Base-by-base conservation (phyloP, 139 green algal genomes). In the Auxenochlorella pyrenoidosa region DNA sequence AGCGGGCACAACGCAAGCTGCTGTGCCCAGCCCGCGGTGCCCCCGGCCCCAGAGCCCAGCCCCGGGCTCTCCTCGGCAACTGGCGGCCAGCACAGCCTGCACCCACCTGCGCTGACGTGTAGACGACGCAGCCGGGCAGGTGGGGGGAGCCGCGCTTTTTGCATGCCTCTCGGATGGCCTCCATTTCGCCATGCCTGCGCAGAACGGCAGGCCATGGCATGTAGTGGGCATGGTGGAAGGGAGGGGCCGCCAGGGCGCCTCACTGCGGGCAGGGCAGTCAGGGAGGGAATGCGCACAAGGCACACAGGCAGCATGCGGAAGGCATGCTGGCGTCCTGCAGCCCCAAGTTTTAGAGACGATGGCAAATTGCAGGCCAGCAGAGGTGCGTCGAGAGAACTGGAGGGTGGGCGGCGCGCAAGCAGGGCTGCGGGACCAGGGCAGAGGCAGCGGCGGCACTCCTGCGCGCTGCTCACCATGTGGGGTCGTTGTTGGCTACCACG, bases 401-500 rank as follows among this genome's bases (percentile, higher is more conserved):
- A n/a, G n/a, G n/a, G n/a, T n/a, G n/a, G n/a, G n/a, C n/a, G n/a
- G n/a, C n/a, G n/a, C n/a, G n/a, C n/a, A n/a, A n/a, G n/a, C n/a
- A n/a, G 10, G 16, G 54, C 54, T 8, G 54, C 54, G 16, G 54
- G 47, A 54, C 47, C 6, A 68, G 24, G 60, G 21, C 60, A 30
- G 12, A 32, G n/a, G 68, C 32, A 26, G n/a, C 32, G 68, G 68
- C 32, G 3, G 68, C n/a, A 43, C 32, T n/a, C 2, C 72, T 78
- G 72, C 72, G 0, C 72, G 19, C 26, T 40, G 41, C 90, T 87
- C 82, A 90, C 88, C 88, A 93, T 30, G 89, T 93, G 38, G 90
- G 90, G 32, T 93, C 90, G 44, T 85, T 90, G 40, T 88, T 41
- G 24, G 76, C 82, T 43, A 93, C 41, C 18, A 93, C 90, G n/a